Percentiles rank a stretch among this genome's conserved stretches.
phyloP scores from a whole-genome alignment of 257 asterid genomes.

The Forsythia suspensa region DNA sequence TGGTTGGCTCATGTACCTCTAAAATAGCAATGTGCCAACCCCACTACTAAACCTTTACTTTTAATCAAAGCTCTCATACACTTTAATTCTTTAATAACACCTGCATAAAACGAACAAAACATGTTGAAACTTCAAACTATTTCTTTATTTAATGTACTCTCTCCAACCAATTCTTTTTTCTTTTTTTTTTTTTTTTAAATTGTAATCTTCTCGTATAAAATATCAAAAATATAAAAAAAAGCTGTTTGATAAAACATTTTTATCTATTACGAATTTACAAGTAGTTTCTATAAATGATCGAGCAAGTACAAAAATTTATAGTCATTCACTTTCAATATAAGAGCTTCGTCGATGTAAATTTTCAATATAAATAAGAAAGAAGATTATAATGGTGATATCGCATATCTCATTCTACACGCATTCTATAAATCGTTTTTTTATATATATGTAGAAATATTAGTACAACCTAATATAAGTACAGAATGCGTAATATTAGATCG shows the following conservation, averaged over 20 bases:
- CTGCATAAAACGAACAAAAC: neutral
- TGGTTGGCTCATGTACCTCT: no score
- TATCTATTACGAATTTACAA: no score
- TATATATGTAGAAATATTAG: no score
- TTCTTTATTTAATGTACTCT: neutral
- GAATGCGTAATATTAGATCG: no score
- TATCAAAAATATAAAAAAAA: no score
- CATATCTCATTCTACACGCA: no score
- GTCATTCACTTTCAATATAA: neutral
- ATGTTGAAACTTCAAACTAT: neutral
- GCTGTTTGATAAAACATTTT: no score
- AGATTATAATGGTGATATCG: neutral
- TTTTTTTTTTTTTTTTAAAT: neutral
- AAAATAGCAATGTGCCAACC: neutral
- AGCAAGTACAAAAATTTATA: no score
- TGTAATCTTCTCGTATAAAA: neutral
- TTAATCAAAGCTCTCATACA: neutral
- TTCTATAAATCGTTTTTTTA: no score
- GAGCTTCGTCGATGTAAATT: neutral
- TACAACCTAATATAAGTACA: no score
- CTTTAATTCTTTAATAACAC: neutral
- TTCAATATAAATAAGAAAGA: neutral
- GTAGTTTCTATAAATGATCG: neutral
- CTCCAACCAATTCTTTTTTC: neutral
- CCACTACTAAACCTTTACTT: neutral